Conservation (phyloP, 2,329 filamentous ascomycete genomes). For the Dactylonectria macrodidyma region DNA sequence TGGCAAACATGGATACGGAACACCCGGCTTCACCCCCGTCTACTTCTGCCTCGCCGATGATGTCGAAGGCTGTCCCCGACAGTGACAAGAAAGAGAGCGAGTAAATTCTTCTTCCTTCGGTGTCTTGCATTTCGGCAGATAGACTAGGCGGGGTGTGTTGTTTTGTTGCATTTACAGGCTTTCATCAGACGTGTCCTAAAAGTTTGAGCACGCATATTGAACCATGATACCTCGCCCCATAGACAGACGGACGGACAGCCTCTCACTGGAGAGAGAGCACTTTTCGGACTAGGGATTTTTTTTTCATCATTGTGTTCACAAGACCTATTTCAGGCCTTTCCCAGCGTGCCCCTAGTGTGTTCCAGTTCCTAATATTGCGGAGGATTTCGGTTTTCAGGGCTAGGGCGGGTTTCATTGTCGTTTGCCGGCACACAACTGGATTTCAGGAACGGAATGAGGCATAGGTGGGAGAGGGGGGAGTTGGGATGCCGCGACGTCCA, state of each 20-base stretch:
- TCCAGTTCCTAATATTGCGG: conserved; percentile 49
- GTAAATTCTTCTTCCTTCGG: conserved; percentile 53
- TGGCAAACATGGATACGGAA: conserved; percentile 74
- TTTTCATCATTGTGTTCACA: conserved; percentile 51
- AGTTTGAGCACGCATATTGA: conserved; percentile 62
- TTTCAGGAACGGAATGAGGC: conserved; percentile 37
- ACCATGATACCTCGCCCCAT: conserved; percentile 67
- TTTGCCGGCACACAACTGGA: conserved; percentile 41
- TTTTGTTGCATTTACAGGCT: conserved; percentile 66
- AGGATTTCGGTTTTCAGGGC: conserved; percentile 43
- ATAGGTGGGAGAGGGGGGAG: conserved; percentile 36
- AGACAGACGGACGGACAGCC: conserved; percentile 58
- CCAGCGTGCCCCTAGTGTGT: conserved; percentile 46
- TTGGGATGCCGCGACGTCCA: conserved; percentile 25
- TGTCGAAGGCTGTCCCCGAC: conserved; percentile 74
- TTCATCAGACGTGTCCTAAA: conserved; percentile 62
- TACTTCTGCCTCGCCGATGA: conserved; percentile 75
- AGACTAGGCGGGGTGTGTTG: conserved; percentile 63
- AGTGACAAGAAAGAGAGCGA: conserved; percentile 69
- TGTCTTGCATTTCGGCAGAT: conserved; percentile 66
- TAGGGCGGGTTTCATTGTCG: conserved; percentile 33
- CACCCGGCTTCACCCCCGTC: conserved; percentile 80
- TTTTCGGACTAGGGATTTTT: conserved; percentile 50
- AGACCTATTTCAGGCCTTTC: conserved; percentile 43
- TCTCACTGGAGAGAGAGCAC: conserved; percentile 51